Percentiles rank a stretch among this genome's conserved stretches.
Evolutionary conservation across 805 yeast genomes (phyloP).

Genomic region (Diddensiella santjacobensis): DNA sequence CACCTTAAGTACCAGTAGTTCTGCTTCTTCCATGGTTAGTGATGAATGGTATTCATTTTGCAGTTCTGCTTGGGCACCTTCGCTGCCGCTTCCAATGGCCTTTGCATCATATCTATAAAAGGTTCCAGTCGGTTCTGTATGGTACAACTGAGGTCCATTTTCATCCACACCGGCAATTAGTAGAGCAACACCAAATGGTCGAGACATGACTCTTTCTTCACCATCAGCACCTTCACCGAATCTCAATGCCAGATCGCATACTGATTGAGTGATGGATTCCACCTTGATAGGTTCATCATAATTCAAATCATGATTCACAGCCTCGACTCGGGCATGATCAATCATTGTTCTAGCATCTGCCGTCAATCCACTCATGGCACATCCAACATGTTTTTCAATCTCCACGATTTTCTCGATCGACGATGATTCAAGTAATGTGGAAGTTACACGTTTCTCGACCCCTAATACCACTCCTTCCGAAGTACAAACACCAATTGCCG

Average conservation of each 20-base stretch:
- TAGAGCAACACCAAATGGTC: conserved; percentile 98
- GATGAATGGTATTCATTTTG: conserved; percentile 92
- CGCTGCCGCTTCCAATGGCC: conserved; percentile 98
- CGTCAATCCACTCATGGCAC: conserved; percentile 98
- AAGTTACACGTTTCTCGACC: conserved; percentile 95
- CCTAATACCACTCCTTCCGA: conserved; percentile 94
- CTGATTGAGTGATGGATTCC: conserved; percentile 91
- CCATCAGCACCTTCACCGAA: conserved; percentile 98
- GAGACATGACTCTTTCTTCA: conserved; percentile 90
- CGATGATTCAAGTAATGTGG: conserved; percentile 82
- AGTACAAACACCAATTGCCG: conserved; percentile 95
- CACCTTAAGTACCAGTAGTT: conserved; percentile 78
- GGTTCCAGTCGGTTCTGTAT: conserved; percentile 99
- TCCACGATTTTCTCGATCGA: conserved; percentile 96
- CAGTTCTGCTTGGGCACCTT: conserved; percentile 97
- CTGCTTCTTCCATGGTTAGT: conserved; percentile 88
- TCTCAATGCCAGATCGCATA: conserved; percentile 92
- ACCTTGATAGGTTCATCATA: conserved; percentile 91
- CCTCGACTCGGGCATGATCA: conserved; percentile 89
- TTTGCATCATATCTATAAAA: conserved; percentile 97
- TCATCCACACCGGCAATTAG: conserved; percentile 94
- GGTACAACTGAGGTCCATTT: conserved; percentile 91
- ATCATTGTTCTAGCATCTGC: conserved; percentile 99
- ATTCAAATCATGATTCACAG: conserved; percentile 79
- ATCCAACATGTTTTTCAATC: conserved; percentile 89